Evolutionary conservation across 2,329 filamentous ascomycete species (phyloP).

Genomic region (Claviceps sp.): DNA sequence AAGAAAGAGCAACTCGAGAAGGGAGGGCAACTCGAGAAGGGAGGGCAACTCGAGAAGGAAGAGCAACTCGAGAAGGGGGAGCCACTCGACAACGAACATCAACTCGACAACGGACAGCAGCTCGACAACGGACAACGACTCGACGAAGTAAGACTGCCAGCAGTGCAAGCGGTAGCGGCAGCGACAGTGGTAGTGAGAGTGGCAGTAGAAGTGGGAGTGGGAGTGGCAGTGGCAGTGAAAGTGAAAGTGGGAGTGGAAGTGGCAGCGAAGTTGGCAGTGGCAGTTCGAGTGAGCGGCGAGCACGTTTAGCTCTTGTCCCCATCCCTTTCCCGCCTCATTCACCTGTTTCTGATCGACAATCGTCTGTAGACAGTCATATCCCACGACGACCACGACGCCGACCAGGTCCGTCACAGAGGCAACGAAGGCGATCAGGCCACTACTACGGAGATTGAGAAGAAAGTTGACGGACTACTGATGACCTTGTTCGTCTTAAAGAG

Average conservation of each 20-base stretch:
- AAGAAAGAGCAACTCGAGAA: too few relatives aligned
- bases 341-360: conserved; percentile 1
- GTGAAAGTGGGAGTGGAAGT: background rate
- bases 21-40: too few relatives aligned
- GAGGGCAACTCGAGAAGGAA: too few relatives aligned
- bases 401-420: conserved; percentile 2
- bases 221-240: background rate
- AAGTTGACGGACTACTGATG: background rate
- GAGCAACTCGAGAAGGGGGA: too few relatives aligned
- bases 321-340: background rate
- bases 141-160: too few relatives aligned
- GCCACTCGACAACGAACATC: too few relatives aligned
- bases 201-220: background rate
- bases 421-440: background rate
- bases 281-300: conserved; percentile 3
- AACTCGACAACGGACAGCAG: conserved; percentile 28
- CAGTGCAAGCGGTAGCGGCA: too few relatives aligned
- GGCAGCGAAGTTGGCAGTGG: background rate
- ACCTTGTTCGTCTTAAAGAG: background rate
- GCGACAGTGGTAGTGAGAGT: background rate
- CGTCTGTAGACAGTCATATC: background rate
- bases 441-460: conserved; percentile 5
- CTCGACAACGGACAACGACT: conserved; percentile 20
- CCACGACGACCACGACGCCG: conserved; percentile 1
- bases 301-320: background rate